phyloP scores from a whole-genome alignment of 495 filamentous ascomycete species.

The Penicillium paradoxum region DNA sequence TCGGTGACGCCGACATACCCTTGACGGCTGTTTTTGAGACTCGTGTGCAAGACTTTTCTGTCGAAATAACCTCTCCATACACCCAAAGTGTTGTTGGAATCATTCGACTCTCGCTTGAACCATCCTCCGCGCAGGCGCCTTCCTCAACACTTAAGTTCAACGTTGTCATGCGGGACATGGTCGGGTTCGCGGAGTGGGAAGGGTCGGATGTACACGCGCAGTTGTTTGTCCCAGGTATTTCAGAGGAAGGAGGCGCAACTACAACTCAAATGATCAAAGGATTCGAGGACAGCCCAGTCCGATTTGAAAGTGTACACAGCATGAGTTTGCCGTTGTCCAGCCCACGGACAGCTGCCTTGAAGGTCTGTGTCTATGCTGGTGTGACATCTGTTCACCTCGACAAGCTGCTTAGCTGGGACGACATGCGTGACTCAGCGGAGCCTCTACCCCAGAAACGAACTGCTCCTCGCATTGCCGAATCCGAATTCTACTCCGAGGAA shows the following conservation, averaged over 20 bases:
- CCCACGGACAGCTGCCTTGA: constrained; percentile 65
- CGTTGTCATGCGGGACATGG: constrained; percentile 95
- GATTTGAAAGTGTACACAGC: constrained; percentile 95
- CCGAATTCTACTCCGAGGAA: constrained; percentile 88
- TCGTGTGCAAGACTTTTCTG: constrained; percentile 85
- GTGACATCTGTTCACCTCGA: constrained; percentile 93
- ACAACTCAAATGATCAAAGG: constrained; percentile 92
- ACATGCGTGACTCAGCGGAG: constrained; percentile 72
- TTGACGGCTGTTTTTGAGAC: constrained; percentile 92
- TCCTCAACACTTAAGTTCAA: constrained; percentile 96
- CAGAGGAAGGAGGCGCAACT: constrained; percentile 84
- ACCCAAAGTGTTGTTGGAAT: constrained; percentile 85
- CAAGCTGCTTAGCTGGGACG: constrained; percentile 97
- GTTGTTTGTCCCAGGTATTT: constrained; percentile 87
- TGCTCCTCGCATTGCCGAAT: constrained; percentile 74
- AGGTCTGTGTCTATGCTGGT: constrained; percentile 90
- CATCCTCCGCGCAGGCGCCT: constrained; percentile 88
- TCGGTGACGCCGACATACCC: constrained; percentile 92
- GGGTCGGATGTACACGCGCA: constrained; percentile 95
- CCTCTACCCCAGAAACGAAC: constrained; percentile 54
- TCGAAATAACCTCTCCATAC: constrained; percentile 90
- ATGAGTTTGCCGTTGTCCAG: constrained; percentile 94
- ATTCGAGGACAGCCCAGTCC: constrained; percentile 91
- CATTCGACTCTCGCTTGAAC: constrained; percentile 84
- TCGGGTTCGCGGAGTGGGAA: constrained; percentile 94